phyloP scores from a whole-genome alignment of 2,329 filamentous ascomycete species.

The Fusarium hostae region DNA sequence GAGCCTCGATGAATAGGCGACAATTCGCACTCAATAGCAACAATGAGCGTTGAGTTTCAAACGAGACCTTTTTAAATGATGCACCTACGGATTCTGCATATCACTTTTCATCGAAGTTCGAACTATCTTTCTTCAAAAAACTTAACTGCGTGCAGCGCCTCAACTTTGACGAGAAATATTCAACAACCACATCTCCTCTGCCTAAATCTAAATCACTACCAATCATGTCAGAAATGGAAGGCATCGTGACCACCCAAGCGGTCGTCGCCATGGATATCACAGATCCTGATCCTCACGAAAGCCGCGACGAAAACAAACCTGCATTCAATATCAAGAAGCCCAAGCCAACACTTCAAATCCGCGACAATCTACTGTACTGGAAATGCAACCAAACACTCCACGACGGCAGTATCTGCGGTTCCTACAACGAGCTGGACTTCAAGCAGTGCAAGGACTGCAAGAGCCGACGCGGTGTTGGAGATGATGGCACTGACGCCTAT shows the following conservation, averaged over 20 bases:
- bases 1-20: slow-evolving; percentile 1
- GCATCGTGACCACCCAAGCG: slow-evolving; percentile 1
- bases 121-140: neutral
- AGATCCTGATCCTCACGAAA: neutral
- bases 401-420: slow-evolving; percentile 17
- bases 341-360: slow-evolving; percentile 15
- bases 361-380: slow-evolving; percentile 26
- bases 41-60: neutral
- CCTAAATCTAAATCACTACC: neutral
- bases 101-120: neutral
- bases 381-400: slow-evolving; percentile 25
- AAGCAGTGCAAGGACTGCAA: slow-evolving; percentile 30
- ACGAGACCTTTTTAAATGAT: neutral
- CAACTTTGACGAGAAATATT: neutral
- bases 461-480: slow-evolving; percentile 19
- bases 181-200: neutral
- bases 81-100: neutral
- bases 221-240: slow-evolving; percentile 9
- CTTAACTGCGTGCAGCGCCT: neutral
- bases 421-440: slow-evolving; percentile 15
- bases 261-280: slow-evolving; percentile 10
- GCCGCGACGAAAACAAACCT: neutral
- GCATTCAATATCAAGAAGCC: slow-evolving; percentile 9
- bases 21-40: slow-evolving; percentile 6
- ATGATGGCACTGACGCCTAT: slow-evolving; percentile 25